Base-by-base conservation (phyloP, 2,329 filamentous ascomycete genomes). In the Fusarium sp. region DNA sequence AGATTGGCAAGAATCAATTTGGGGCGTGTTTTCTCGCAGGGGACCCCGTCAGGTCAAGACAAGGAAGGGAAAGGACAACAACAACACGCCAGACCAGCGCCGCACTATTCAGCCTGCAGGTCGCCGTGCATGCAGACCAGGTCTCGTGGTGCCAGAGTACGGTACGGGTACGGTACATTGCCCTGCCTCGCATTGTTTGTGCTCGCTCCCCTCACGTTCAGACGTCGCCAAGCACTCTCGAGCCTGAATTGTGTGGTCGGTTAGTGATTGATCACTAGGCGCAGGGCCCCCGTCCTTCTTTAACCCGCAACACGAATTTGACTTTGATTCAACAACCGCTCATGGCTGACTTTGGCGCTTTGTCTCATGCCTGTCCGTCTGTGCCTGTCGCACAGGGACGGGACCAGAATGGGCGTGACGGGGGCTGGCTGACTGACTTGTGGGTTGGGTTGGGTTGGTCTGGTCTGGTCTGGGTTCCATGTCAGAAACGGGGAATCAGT, bases 121-220 rank as follows among this genome's bases (percentile, higher is more conserved):
- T 70, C 73, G 66, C 67, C 71, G 68, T 77, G 74, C 75, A 77
- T 77, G 70, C 67, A 71, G 73, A 63, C 67, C 62, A 73, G 73
- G 75, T 77, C 75, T 73, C 75, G 75, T 77, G 75, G 74, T 73
- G 65, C 57, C 44, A 58, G 58, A 65, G 27, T 29, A 29, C 27
- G 27, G 27, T 29, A 10, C 27, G 9, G 9, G 65, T 65, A 58
- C 66, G 9, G 65, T 65, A 58, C 66, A 58, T 20, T 20, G 38
- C 18, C 38, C 13, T 42, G 10, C 38, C 38, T 54, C 40, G 25
- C 62, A 38, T 55, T 54, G 42, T 61, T 55, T 54, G 42, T 61
- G 40, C 64, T 71, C 65, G 55, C 60, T 65, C 56, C 46, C 33
- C 18, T 29, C 25, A 31, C n/a, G 11, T 53, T 27, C 50, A 51